Evolutionary conservation across 805 yeast genomes (phyloP), one percentile per base, ranked within the genome.

Genomic region (Cyberlindnera meyerae): DNA sequence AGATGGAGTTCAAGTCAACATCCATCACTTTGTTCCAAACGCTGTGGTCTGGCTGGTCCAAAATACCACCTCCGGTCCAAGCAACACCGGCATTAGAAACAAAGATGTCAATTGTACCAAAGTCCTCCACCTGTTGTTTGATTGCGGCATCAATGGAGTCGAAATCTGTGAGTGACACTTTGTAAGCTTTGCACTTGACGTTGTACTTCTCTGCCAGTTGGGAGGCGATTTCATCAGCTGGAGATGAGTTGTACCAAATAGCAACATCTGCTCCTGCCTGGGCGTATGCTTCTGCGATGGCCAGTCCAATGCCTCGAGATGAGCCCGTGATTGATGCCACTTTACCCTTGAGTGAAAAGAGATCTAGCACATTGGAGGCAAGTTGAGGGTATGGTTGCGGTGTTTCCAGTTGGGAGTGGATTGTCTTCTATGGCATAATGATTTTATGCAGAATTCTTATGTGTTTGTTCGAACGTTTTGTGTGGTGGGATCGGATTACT

Each of bases 11-110:
- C 43, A 88, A 66, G 57, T 88, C 94, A 35, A 84, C 70, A 54
- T 78, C 75, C 57, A 86, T 71, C 33, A 88, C 80, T 40, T 73
- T 75, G 53, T 72, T 66, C 90, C 94, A 89, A 51, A 76, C 77
- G 30, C 60, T 62, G 42, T 64, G 55, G 31, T 62, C 63, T 28
- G 56, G 54, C 41, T 62, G 64, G 38, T 71, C 78, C 32, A 75
- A 57, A 37, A 77, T 49, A 14, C 74, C 71, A 15, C 89, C 89
- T 16, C 73, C 66, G 18, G 75, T 68, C 94, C 95, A 86, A 8
- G 90, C 79, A 27, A 84, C 75, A 27, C 96, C 96, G 11, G 96
- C 96, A 60, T 87, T 87, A 49, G 95, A 90, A 28, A 87, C 93
- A 52, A 84, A 81, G 17, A 85, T 68, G 58, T 87, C 96, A 47